Conservation (phyloP, 2,329 filamentous ascomycete species). For the Nemania diffusa region DNA sequence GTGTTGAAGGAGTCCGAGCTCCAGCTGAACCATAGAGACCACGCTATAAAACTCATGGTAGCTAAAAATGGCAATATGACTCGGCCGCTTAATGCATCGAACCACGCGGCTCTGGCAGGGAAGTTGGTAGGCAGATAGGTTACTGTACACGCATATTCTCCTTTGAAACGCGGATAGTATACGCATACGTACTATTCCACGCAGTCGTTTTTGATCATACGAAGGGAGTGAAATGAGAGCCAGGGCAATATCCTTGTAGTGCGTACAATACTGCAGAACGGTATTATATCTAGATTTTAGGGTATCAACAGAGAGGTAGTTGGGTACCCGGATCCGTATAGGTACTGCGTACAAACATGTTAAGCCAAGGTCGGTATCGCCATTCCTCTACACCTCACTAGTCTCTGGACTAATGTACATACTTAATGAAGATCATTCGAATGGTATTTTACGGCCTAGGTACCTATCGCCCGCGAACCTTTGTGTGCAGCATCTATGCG, state of each 20-base stretch:
- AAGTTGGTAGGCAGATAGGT: no score
- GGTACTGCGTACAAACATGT: not conserved
- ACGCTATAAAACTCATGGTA: slow-evolving; percentile 15
- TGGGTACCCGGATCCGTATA: not conserved
- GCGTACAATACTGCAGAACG: not conserved
- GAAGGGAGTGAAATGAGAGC: not conserved
- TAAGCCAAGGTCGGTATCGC: not conserved
- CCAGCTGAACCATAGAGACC: slow-evolving; percentile 3
- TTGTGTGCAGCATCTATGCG: not conserved
- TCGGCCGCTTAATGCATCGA: not conserved
- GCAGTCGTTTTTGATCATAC: not conserved
- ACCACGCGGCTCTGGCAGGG: slow-evolving; percentile 1
- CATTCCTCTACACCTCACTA: not conserved
- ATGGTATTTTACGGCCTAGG: slow-evolving; percentile 1
- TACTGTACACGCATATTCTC: no score
- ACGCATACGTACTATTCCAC: not conserved
- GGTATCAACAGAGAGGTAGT: not conserved
- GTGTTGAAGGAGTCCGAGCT: not conserved
- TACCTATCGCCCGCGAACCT: not conserved
- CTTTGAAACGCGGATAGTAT: not conserved
- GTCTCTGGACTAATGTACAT: not conserved
- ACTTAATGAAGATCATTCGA: slow-evolving; percentile 7
- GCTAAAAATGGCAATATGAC: slow-evolving; percentile 31
- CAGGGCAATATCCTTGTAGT: not conserved
- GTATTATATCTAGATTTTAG: no score